These are phyloP conservation scores for Trebouxiophyceae sp. DNA, from an alignment of 163 green algal genomes.

Conservation along the genomic window DNA sequence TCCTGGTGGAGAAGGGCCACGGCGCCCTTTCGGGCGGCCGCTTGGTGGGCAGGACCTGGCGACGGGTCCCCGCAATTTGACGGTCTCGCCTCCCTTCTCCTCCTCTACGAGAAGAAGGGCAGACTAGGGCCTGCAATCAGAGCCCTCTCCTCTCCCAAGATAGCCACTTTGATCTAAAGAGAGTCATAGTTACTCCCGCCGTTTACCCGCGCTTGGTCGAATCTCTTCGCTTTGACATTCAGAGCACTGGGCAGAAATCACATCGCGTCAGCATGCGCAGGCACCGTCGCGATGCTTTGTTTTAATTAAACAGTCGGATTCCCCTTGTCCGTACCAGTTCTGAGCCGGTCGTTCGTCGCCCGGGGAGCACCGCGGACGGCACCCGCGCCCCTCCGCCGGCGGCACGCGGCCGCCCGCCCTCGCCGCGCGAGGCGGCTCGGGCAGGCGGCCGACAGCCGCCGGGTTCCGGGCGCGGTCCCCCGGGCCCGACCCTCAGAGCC, in stretches of 20 bases:
- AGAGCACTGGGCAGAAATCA: constrained; percentile 97
- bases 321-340: constrained; percentile 84
- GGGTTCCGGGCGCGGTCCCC: constrained; percentile 56
- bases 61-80: too few species aligned
- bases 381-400: constrained; percentile 54
- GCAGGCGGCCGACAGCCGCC: constrained; percentile 52
- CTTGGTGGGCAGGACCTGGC: too few species aligned
- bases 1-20: too few species aligned
- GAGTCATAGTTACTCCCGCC: constrained; percentile 91
- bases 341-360: constrained; percentile 77
- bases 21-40: too few species aligned
- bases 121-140: too few species aligned
- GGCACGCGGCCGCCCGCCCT: constrained; percentile 59
- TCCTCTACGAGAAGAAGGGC: too few species aligned
- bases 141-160: constrained; percentile 37
- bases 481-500: constrained; percentile 84
- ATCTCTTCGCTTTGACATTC: constrained; percentile 96
- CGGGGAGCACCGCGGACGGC: constrained; percentile 53
- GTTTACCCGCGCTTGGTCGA: constrained; percentile 90
- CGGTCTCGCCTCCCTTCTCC: too few species aligned
- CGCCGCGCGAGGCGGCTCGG: constrained; percentile 38
- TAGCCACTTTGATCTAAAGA: constrained; percentile 50
- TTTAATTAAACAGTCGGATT: constrained; percentile 91
- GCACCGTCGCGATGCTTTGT: constrained; percentile 88
- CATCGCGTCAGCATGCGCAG: constrained; percentile 90